Evolutionary conservation across 148 eudicot genomes (phyloP).

Genomic region (Talinum fruticosum): DNA sequence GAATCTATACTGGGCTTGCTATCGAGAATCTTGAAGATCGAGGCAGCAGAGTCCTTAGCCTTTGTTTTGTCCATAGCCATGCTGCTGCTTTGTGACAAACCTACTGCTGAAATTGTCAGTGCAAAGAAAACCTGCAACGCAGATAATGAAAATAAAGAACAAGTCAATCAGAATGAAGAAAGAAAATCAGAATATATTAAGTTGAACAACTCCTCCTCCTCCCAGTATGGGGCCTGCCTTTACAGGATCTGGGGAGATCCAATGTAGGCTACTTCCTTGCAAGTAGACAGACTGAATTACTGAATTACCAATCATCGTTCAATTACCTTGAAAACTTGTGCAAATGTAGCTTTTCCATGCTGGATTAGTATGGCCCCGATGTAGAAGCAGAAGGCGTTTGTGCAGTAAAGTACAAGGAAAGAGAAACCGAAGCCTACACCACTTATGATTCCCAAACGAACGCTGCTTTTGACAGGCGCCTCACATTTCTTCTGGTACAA

Average conservation of each 20-base stretch:
- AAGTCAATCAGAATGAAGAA: neutral
- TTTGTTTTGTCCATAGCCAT: slow-evolving; percentile 60
- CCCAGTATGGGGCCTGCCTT: no score
- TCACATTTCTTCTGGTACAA: slow-evolving; percentile 65
- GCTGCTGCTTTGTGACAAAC: slow-evolving; percentile 62
- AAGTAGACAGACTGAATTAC: neutral
- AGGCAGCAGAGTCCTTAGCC: slow-evolving; percentile 65
- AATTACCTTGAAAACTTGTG: slow-evolving; percentile 76
- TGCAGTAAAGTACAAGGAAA: slow-evolving; percentile 50
- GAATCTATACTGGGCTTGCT: slow-evolving; percentile 68
- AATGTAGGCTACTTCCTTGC: no score
- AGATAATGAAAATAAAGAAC: neutral
- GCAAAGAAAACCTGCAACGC: slow-evolving; percentile 74
- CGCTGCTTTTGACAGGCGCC: slow-evolving; percentile 56
- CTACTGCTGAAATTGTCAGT: slow-evolving; percentile 53
- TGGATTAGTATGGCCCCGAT: slow-evolving; percentile 62
- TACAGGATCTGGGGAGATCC: no score
- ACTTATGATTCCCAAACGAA: slow-evolving; percentile 58
- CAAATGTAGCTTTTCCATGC: slow-evolving; percentile 55
- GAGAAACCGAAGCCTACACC: slow-evolving; percentile 68
- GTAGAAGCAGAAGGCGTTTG: slow-evolving; percentile 72
- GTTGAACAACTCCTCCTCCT: no score
- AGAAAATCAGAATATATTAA: neutral
- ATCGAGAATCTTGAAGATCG: slow-evolving; percentile 72
- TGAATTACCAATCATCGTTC: neutral